These are phyloP conservation scores for Epichloe hybrida DNA, from an alignment of 2,329 filamentous ascomycete genomes.

Conservation along the genomic window DNA sequence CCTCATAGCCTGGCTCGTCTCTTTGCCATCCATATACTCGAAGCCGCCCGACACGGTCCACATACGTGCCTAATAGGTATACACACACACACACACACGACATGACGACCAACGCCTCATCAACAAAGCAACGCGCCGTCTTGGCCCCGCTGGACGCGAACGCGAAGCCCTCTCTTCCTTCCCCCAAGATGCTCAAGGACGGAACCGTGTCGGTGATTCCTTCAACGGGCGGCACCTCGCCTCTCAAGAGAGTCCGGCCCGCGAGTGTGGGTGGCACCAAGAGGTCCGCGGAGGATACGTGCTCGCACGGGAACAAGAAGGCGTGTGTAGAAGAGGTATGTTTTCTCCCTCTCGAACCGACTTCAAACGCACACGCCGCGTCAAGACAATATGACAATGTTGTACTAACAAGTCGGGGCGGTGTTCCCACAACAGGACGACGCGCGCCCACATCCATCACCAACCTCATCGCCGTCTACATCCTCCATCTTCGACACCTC, in stretches of 20 bases:
- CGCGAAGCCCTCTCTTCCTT: constrained; percentile 20
- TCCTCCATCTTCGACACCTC: constrained; percentile 39
- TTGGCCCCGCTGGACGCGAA: constrained; percentile 34
- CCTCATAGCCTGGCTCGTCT: background rate
- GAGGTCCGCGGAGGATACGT: constrained; percentile 11
- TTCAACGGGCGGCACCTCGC: constrained; percentile 3
- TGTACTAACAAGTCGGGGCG: constrained; percentile 4
- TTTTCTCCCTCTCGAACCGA: background rate
- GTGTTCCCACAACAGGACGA: constrained; percentile 1
- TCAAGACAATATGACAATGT: background rate
- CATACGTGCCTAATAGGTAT: background rate
- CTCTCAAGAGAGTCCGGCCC: constrained; percentile 6
- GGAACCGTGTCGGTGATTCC: background rate
- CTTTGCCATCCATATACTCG: background rate
- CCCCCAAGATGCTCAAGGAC: constrained; percentile 6
- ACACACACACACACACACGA: background rate
- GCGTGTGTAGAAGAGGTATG: constrained; percentile 21
- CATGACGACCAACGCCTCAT: constrained; percentile 13
- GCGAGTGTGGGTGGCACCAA: constrained; percentile 12
- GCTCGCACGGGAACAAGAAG: constrained; percentile 18
- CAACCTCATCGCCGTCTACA: constrained; percentile 25
- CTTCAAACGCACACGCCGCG: background rate
- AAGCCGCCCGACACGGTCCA: background rate
- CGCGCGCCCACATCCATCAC: constrained; percentile 10
- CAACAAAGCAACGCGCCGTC: constrained; percentile 35